Conservation (phyloP, 2,329 filamentous ascomycete species). For the Nemania diffusa region DNA sequence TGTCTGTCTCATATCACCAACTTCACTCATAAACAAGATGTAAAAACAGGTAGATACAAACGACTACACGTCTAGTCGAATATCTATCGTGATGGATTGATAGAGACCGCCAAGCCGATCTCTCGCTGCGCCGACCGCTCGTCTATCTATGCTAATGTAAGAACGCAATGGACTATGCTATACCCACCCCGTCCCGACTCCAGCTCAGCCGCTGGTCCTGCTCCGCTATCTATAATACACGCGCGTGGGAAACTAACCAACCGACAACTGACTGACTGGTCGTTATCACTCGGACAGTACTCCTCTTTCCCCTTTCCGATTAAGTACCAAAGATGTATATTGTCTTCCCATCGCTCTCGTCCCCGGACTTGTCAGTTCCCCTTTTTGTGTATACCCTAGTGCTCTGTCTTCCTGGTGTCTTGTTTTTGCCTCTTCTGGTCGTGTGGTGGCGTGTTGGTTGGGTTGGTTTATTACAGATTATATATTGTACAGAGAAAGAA, state of each 20-base stretch:
- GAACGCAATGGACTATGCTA: not conserved
- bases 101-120: not conserved
- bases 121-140: not conserved
- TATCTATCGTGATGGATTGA: not conserved
- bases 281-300: not conserved
- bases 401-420: not conserved
- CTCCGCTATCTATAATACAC: not conserved
- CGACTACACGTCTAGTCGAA: too few species aligned
- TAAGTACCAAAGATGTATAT: too few species aligned
- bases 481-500: slow-evolving; percentile 18
- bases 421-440: not conserved
- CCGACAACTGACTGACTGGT: not conserved
- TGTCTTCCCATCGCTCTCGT: too few species aligned
- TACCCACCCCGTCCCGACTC: not conserved
- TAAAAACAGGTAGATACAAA: too few species aligned
- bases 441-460: too few species aligned
- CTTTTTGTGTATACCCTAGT: not conserved
- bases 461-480: slow-evolving; percentile 11
- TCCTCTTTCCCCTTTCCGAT: too few species aligned
- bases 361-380: not conserved
- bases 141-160: not conserved
- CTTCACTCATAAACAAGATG: not conserved
- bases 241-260: not conserved
- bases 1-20: not conserved
- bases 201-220: not conserved